phyloP scores from a whole-genome alignment of 106 monocot genomes.

The Posidonia australis region DNA sequence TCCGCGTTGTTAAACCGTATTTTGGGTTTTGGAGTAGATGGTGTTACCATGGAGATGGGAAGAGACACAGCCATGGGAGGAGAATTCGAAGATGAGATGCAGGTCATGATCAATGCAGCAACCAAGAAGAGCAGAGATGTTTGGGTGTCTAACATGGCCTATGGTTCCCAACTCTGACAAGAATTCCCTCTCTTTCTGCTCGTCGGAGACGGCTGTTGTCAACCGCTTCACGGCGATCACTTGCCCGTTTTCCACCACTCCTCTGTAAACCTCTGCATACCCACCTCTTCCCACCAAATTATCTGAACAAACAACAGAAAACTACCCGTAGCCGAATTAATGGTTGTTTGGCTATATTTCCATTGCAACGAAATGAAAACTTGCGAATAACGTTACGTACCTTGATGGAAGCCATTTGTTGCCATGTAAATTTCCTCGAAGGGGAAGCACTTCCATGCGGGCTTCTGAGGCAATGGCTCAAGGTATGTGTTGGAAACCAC shows the following conservation, averaged over 20 bases:
- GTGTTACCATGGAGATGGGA: conserved; percentile 44
- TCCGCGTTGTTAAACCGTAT: too few species aligned
- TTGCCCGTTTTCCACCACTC: conserved; percentile 34
- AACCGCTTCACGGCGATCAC: conserved; percentile 52
- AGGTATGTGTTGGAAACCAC: not conserved
- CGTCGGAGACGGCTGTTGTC: conserved; percentile 29
- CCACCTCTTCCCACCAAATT: conserved; percentile 70
- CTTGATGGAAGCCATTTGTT: conserved; percentile 49
- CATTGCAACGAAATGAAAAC: too few species aligned
- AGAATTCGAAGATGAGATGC: conserved; percentile 54
- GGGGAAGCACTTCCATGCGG: conserved; percentile 49
- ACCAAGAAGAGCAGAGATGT: conserved; percentile 47
- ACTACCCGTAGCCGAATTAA: too few species aligned
- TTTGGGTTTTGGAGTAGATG: too few species aligned
- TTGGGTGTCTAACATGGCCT: conserved; percentile 51
- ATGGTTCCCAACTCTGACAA: conserved; percentile 48
- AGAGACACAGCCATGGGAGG: conserved; percentile 44
- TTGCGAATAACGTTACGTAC: too few species aligned
- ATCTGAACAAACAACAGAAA: too few species aligned
- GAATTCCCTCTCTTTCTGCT: conserved; percentile 61
- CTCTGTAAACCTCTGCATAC: conserved; percentile 54
- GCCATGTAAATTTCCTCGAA: conserved; percentile 38
- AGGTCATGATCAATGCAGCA: conserved; percentile 52
- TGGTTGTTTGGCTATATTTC: too few species aligned
- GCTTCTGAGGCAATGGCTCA: conserved; percentile 4